A percentile compares a stretch with the other conserved stretches of the same genome.
Conservation (phyloP, 1,139 yeast species). For the Geotrichum cucujoidarum region DNA sequence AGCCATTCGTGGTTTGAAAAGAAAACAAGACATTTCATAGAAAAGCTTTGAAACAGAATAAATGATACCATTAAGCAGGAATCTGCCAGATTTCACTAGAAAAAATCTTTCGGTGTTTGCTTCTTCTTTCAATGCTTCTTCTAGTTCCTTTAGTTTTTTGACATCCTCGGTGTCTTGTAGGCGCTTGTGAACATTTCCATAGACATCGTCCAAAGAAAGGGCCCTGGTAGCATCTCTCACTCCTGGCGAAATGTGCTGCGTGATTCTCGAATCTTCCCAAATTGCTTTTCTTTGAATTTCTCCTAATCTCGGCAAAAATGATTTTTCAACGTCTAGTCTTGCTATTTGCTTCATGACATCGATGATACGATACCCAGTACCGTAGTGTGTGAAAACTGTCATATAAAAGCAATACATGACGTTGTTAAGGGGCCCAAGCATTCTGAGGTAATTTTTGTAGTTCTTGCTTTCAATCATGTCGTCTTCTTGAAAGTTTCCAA, state of each 20-base stretch:
- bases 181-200: slow-evolving; percentile 20
- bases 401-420: slow-evolving; percentile 28
- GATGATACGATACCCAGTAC: slow-evolving; percentile 33
- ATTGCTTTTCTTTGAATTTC: slow-evolving; percentile 29
- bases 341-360: slow-evolving; percentile 27
- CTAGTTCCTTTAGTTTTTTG: slow-evolving; percentile 30
- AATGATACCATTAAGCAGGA: slow-evolving; percentile 30
- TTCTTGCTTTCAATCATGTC: slow-evolving; percentile 18
- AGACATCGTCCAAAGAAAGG: slow-evolving; percentile 24
- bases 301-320: slow-evolving; percentile 25
- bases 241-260: slow-evolving; percentile 17
- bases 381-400: slow-evolving; percentile 31
- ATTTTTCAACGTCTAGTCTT: slow-evolving; percentile 6
- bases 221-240: slow-evolving; percentile 28
- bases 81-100: slow-evolving; percentile 31
- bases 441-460: slow-evolving; percentile 22
- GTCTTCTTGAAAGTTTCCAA: slow-evolving; percentile 12
- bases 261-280: slow-evolving; percentile 29
- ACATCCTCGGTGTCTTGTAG: slow-evolving; percentile 28
- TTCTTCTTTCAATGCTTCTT: slow-evolving; percentile 23
- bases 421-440: slow-evolving; percentile 25
- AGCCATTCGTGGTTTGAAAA: slow-evolving; percentile 8
- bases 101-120: slow-evolving; percentile 12
- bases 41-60: slow-evolving; percentile 31
- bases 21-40: slow-evolving; percentile 27